phyloP scores from a whole-genome alignment of 2,329 filamentous ascomycete species.

The Nemania serpens region DNA sequence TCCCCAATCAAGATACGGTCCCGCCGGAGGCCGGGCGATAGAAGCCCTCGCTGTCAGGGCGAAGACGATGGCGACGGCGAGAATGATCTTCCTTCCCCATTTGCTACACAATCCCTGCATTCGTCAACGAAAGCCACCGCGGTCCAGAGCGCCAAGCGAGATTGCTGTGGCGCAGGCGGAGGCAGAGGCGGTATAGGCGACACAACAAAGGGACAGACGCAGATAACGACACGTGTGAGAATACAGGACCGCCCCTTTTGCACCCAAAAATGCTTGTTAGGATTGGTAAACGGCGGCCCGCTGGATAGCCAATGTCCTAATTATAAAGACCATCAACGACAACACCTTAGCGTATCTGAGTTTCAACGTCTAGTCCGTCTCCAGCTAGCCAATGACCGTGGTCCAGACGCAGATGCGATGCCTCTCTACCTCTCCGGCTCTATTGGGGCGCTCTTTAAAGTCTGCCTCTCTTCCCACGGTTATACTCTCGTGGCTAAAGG shows the following conservation, averaged over 20 bases:
- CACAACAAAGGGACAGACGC: too few relatives aligned
- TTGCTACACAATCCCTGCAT: background rate
- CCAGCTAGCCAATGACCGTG: slow-evolving; percentile 42
- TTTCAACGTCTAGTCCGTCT: slow-evolving; percentile 38
- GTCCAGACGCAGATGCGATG: slow-evolving; percentile 37
- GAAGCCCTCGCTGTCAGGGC: too few relatives aligned
- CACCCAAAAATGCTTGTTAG: slow-evolving; percentile 29
- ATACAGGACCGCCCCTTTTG: slow-evolving; percentile 27
- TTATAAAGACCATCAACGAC: slow-evolving; percentile 30
- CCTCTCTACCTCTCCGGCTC: slow-evolving; percentile 40
- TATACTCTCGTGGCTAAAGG: slow-evolving; percentile 49
- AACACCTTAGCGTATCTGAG: slow-evolving; percentile 33
- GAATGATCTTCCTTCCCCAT: slow-evolving; percentile 13
- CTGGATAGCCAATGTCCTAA: slow-evolving; percentile 42
- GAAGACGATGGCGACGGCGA: slow-evolving; percentile 9
- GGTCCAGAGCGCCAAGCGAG: too few relatives aligned
- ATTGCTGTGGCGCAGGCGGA: too few relatives aligned
- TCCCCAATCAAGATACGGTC: too few relatives aligned
- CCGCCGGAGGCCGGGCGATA: too few relatives aligned
- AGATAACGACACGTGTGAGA: too few relatives aligned
- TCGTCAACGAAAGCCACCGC: too few relatives aligned
- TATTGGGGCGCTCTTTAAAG: slow-evolving; percentile 45
- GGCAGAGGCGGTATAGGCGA: too few relatives aligned
- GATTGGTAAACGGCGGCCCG: slow-evolving; percentile 58
- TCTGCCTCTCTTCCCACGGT: slow-evolving; percentile 42